Evolutionary conservation across 83 land plant genomes (phyloP).

Genomic region (Isoetes engelmannii): DNA sequence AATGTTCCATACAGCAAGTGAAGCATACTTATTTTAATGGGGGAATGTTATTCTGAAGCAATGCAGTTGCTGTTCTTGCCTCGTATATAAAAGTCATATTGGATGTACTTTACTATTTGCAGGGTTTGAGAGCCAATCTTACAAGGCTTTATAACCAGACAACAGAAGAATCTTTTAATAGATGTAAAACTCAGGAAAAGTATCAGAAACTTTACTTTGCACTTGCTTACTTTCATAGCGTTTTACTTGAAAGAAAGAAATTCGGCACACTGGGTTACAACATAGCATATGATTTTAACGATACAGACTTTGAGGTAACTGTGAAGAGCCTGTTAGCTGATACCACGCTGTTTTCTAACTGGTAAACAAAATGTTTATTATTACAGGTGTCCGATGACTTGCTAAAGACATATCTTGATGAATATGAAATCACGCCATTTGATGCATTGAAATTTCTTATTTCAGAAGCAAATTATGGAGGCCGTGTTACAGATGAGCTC

Average conservation of each 20-base stretch:
- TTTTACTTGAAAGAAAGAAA: conserved; percentile 30
- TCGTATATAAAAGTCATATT: neutral
- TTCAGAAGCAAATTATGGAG: conserved; percentile 38
- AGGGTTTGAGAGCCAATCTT: conserved; percentile 33
- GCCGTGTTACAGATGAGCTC: conserved; percentile 37
- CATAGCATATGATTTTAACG: conserved; percentile 38
- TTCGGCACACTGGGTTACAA: conserved; percentile 32
- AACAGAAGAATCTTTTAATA: conserved; percentile 28
- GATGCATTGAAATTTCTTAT: conserved; percentile 35
- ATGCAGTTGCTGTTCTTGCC: neutral
- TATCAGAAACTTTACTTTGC: conserved; percentile 36
- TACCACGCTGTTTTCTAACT: neutral
- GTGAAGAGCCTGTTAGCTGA: neutral
- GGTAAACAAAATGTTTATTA: neutral
- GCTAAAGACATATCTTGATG: conserved; percentile 32
- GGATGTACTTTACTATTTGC: neutral
- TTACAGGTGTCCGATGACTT: conserved; percentile 32
- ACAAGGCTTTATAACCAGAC: conserved; percentile 25
- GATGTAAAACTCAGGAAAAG: conserved; percentile 28
- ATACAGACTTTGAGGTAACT: conserved; percentile 34
- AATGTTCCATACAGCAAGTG: neutral
- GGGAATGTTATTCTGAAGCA: no score
- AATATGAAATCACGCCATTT: conserved; percentile 33
- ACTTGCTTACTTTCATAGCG: conserved; percentile 36
- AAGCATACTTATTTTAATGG: no score